These are phyloP conservation scores for Cyberlindnera euphorbiiphila DNA, from an alignment of 805 yeast species.

Conservation along the genomic window DNA sequence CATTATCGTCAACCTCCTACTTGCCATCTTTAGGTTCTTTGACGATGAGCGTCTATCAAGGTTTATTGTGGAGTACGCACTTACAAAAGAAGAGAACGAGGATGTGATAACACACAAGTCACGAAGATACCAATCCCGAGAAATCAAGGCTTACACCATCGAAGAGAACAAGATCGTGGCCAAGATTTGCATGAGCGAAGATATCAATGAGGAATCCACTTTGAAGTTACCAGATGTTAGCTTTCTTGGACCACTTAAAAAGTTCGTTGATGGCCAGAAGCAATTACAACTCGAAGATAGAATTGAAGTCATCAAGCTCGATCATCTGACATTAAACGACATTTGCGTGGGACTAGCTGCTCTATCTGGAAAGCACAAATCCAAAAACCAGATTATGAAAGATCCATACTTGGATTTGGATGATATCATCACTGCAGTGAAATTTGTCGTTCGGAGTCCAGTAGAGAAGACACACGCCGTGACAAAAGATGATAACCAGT, in stretches of 20 bases:
- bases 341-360: slow-evolving; percentile 26
- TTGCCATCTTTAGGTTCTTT: slow-evolving; percentile 48
- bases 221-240: slow-evolving; percentile 13
- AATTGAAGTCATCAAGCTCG: slow-evolving; percentile 9
- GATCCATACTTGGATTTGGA: slow-evolving; percentile 53
- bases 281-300: slow-evolving; percentile 15
- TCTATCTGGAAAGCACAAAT: slow-evolving; percentile 34
- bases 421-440: slow-evolving; percentile 43
- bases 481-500: neutral
- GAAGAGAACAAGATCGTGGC: slow-evolving; percentile 13
- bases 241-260: slow-evolving; percentile 19
- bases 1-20: slow-evolving; percentile 44
- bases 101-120: slow-evolving; percentile 28
- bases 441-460: slow-evolving; percentile 14
- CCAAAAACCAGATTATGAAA: slow-evolving; percentile 31
- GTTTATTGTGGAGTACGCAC: slow-evolving; percentile 54
- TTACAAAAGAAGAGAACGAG: slow-evolving; percentile 43
- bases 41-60: slow-evolving; percentile 48
- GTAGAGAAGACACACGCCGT: neutral
- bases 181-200: neutral
- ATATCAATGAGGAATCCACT: neutral
- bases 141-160: slow-evolving; percentile 9
- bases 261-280: slow-evolving; percentile 8
- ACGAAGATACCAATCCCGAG: slow-evolving; percentile 21
- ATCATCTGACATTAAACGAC: slow-evolving; percentile 30